Conservation (phyloP, 2,329 filamentous ascomycete species). For the Neophaeococcomyces aloes region DNA sequence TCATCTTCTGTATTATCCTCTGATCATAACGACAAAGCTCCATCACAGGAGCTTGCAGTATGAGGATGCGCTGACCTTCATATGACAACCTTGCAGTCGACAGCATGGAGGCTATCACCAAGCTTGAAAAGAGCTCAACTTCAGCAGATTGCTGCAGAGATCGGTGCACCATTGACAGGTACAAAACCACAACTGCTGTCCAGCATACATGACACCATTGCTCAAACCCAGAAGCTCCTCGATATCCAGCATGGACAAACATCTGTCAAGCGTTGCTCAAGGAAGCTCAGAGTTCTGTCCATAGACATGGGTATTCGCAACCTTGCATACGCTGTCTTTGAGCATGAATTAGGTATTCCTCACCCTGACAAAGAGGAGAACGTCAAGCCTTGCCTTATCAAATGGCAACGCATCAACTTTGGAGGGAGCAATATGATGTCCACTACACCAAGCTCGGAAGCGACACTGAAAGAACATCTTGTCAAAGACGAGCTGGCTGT, state of each 20-base stretch:
- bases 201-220: slow-evolving; percentile 38
- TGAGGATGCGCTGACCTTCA: neutral
- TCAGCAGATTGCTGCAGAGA: slow-evolving; percentile 49
- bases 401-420: neutral
- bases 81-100: neutral
- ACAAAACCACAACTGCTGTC: slow-evolving; percentile 46
- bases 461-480: neutral
- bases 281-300: slow-evolving; percentile 50
- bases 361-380: neutral
- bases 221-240: slow-evolving; percentile 11
- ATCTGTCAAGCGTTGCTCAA: slow-evolving; percentile 1
- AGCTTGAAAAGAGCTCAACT: slow-evolving; percentile 44
- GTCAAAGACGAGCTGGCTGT: neutral
- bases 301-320: slow-evolving; percentile 81
- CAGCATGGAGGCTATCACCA: neutral
- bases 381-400: neutral
- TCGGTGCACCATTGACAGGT: slow-evolving; percentile 49
- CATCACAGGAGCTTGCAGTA: too few relatives aligned
- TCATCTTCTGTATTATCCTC: too few relatives aligned
- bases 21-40: too few relatives aligned
- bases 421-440: neutral
- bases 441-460: neutral
- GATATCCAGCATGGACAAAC: slow-evolving; percentile 4
- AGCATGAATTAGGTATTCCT: neutral
- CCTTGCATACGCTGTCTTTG: slow-evolving; percentile 60